Evolutionary conservation across 495 filamentous ascomycete species (phyloP).

Genomic region (Corynascus novoguineensis): DNA sequence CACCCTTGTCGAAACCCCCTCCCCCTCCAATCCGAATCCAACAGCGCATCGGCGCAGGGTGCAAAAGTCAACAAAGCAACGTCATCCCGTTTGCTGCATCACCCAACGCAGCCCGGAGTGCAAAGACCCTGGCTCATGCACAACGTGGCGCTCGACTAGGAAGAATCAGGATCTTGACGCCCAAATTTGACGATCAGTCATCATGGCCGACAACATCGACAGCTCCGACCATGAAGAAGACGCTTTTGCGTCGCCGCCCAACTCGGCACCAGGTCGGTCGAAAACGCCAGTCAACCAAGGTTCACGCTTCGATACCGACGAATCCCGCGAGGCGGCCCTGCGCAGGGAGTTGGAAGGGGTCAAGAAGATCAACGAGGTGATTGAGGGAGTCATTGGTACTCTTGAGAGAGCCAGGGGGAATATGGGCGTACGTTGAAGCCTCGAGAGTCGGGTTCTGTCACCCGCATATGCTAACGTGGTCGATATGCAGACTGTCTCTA

Average conservation of each 20-base stretch:
- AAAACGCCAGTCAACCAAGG: constrained; percentile 49
- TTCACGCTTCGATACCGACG: constrained; percentile 58
- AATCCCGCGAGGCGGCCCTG: constrained; percentile 66
- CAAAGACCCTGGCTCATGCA: neutral
- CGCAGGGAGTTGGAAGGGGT: constrained; percentile 75
- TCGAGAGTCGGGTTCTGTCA: neutral
- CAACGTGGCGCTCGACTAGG: neutral
- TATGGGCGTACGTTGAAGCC: constrained; percentile 64
- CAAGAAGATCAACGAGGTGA: constrained; percentile 75
- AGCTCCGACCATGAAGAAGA: constrained; percentile 55
- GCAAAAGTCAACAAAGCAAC: constrained; percentile 14
- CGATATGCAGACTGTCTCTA: constrained; percentile 64
- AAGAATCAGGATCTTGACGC: neutral
- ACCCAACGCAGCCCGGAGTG: neutral
- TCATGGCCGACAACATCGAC: constrained; percentile 25
- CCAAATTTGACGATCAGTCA: neutral
- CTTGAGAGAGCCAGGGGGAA: constrained; percentile 78
- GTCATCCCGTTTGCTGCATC: constrained; percentile 10
- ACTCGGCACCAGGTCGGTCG: constrained; percentile 26
- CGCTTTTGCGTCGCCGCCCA: constrained; percentile 61
- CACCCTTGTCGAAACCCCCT: constrained; percentile 4
- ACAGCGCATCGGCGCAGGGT: constrained; percentile 10
- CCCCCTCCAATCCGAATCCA: constrained; percentile 23
- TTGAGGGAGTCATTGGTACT: constrained; percentile 75
- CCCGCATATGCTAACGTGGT: neutral